These are phyloP conservation scores for Eimeria falciformis DNA, from an alignment of 169 alveolate species.

Conservation along the genomic window DNA sequence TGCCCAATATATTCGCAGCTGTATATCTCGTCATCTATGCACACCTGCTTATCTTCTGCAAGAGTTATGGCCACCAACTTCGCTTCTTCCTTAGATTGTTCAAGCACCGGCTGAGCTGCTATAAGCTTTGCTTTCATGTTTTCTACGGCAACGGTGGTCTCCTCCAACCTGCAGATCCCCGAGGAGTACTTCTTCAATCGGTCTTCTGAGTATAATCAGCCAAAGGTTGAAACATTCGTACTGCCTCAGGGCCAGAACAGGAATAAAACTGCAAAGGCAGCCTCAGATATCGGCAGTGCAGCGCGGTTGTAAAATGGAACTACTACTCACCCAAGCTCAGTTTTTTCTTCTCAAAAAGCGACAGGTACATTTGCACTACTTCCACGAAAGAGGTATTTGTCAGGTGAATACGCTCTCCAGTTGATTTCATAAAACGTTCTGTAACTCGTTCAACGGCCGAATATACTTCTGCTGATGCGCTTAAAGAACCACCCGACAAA, in stretches of 20 bases:
- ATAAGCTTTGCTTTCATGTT: slow-evolving; percentile 88
- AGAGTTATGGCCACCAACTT: slow-evolving; percentile 24
- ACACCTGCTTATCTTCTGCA: slow-evolving; percentile 81
- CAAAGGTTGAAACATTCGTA: background rate
- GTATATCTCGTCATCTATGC: slow-evolving; percentile 68
- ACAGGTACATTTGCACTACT: slow-evolving; percentile 43
- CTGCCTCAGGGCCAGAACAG: background rate
- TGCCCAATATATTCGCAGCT: too few relatives aligned
- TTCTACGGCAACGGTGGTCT: slow-evolving; percentile 93
- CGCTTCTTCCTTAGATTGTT: slow-evolving; percentile 84
- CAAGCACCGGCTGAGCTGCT: slow-evolving; percentile 89
- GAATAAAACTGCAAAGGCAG: background rate
- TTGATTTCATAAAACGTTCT: background rate
- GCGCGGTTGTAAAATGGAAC: background rate
- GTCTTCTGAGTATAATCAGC: slow-evolving; percentile 28
- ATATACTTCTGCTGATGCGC: slow-evolving; percentile 66
- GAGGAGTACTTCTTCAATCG: slow-evolving; percentile 88
- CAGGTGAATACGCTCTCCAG: slow-evolving; percentile 69
- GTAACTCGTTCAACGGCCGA: slow-evolving; percentile 26
- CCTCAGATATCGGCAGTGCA: background rate
- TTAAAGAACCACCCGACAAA: slow-evolving; percentile 1
- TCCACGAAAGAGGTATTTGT: slow-evolving; percentile 57
- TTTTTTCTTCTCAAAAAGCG: slow-evolving; percentile 72
- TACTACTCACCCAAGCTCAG: slow-evolving; percentile 71
- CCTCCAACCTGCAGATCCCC: slow-evolving; percentile 93